phyloP scores from a whole-genome alignment of 179 eudicot genomes.

The Pouteria campechiana region DNA sequence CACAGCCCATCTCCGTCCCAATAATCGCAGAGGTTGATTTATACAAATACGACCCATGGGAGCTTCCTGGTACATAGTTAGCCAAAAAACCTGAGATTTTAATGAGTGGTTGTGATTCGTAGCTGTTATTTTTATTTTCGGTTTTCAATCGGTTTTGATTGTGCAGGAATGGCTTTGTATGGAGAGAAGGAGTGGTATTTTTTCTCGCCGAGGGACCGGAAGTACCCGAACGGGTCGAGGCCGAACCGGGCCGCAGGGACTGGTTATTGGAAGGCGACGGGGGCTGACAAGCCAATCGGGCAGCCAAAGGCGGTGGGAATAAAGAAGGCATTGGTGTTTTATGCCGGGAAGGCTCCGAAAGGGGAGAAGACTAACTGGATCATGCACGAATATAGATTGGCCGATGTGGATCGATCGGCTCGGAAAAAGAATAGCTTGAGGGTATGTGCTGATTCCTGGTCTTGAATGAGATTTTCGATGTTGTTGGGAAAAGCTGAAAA shows the following conservation, averaged over 20 bases:
- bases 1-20: conserved; percentile 43
- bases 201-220: conserved; percentile 66
- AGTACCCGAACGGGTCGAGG: conserved; percentile 75
- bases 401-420: conserved; percentile 73
- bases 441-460: too few relatives aligned
- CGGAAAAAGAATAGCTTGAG: conserved; percentile 44
- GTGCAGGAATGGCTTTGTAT: conserved; percentile 38
- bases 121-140: too few relatives aligned
- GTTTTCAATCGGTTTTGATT: neutral
- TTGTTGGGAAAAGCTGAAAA: too few relatives aligned
- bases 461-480: too few relatives aligned
- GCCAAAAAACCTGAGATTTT: neutral
- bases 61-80: conserved; percentile 44
- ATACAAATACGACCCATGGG: conserved; percentile 65
- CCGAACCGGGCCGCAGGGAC: conserved; percentile 72
- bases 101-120: neutral
- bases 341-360: conserved; percentile 60
- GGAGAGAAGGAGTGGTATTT: conserved; percentile 85
- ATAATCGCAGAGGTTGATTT: conserved; percentile 64
- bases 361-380: conserved; percentile 82
- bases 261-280: conserved; percentile 86
- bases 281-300: conserved; percentile 73
- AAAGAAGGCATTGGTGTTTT: conserved; percentile 66
- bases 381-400: conserved; percentile 80
- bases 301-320: conserved; percentile 46